phyloP scores from a whole-genome alignment of 169 alveolate species.

The Nephromyces sp. region DNA sequence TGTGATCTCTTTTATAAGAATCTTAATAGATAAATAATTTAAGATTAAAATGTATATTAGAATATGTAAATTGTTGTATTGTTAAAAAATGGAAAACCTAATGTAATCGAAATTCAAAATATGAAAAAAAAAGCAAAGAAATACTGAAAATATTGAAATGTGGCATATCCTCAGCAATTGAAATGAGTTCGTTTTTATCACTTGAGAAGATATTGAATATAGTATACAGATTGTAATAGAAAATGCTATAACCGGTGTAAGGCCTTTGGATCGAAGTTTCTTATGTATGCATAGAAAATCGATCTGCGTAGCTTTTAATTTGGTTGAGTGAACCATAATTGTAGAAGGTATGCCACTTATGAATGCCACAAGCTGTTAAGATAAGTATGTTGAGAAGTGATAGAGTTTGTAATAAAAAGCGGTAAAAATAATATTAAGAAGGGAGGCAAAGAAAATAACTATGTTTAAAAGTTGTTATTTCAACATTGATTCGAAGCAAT shows the following conservation, averaged over 20 bases:
- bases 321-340: constrained; percentile 56
- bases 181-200: too few relatives aligned
- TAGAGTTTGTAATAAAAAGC: neutral
- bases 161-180: too few relatives aligned
- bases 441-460: neutral
- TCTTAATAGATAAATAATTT: constrained; percentile 1
- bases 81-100: neutral
- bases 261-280: constrained; percentile 86
- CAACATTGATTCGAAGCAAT: neutral
- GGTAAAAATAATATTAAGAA: neutral
- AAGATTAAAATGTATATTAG: too few relatives aligned
- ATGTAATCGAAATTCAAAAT: neutral
- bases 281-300: constrained; percentile 95
- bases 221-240: too few relatives aligned
- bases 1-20: constrained; percentile 90
- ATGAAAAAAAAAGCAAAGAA: neutral
- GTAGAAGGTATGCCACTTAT: constrained; percentile 41
- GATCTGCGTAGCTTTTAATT: constrained; percentile 81
- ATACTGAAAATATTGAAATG: too few relatives aligned
- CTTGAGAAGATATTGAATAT: too few relatives aligned
- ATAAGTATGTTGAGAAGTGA: too few relatives aligned
- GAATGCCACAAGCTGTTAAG: constrained; percentile 34
- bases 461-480: neutral
- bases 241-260: constrained; percentile 66
- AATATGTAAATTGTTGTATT: too few relatives aligned